Percentiles rank a stretch among this genome's conserved stretches.
Evolutionary conservation across 805 yeast species (phyloP).

Genomic region (Ogataea parapolymorpha): DNA sequence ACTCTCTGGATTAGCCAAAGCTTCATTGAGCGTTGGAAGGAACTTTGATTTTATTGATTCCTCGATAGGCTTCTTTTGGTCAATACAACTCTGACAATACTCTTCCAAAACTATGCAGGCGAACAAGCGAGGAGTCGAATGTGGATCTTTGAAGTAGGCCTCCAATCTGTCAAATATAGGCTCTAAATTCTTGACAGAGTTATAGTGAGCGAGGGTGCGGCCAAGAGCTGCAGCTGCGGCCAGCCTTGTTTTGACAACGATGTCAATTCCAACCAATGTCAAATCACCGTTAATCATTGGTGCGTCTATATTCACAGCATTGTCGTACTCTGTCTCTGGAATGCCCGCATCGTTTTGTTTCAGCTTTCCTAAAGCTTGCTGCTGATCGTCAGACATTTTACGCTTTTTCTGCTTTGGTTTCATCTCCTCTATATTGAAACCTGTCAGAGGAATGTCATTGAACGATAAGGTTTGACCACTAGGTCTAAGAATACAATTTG

Average conservation of each 20-base stretch:
- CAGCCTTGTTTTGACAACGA: constrained; percentile 69
- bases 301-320: constrained; percentile 83
- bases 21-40: constrained; percentile 28
- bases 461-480: constrained; percentile 52
- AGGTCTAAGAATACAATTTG: constrained; percentile 71
- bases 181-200: constrained; percentile 35
- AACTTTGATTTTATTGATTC: constrained; percentile 9
- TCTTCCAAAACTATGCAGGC: constrained; percentile 70
- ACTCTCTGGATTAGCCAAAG: constrained; percentile 40
- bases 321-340: constrained; percentile 50
- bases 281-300: constrained; percentile 92
- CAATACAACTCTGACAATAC: constrained; percentile 42
- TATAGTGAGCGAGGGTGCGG: constrained; percentile 49
- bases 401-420: constrained; percentile 48
- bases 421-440: constrained; percentile 24
- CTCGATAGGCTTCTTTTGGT: constrained; percentile 14
- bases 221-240: constrained; percentile 79
- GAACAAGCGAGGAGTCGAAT: constrained; percentile 78
- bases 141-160: constrained; percentile 52
- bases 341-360: constrained; percentile 32
- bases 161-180: constrained; percentile 38
- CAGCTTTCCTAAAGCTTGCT: constrained; percentile 13
- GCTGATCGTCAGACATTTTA: constrained; percentile 28
- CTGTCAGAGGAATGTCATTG: constrained; percentile 27
- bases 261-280: constrained; percentile 73